Evolutionary conservation across 768 basidiomycete species (phyloP).

Genomic region (Amanita subjunquillea): DNA sequence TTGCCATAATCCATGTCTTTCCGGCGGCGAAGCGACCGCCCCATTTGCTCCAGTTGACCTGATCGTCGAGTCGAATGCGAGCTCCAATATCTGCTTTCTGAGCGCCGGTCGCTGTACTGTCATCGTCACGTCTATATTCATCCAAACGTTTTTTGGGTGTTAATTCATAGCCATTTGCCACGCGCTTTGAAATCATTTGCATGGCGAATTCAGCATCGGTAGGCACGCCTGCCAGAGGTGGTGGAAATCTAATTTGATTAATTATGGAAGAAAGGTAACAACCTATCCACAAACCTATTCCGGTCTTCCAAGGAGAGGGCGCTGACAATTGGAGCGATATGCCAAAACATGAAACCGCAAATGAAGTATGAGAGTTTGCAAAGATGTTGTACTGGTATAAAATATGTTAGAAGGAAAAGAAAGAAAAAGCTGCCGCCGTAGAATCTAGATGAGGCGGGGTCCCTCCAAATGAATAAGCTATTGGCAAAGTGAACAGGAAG

Average conservation of each 20-base stretch:
- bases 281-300: slow-evolving; percentile 25
- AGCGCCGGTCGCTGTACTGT: not conserved
- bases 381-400: slow-evolving; percentile 41
- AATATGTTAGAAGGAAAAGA: slow-evolving; percentile 26
- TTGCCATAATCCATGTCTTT: slow-evolving; percentile 28
- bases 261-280: not conserved
- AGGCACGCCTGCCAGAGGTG: slow-evolving; percentile 40
- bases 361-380: slow-evolving; percentile 35
- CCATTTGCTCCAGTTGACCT: slow-evolving; percentile 49
- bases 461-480: slow-evolving; percentile 64
- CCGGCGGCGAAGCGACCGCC: slow-evolving; percentile 34
- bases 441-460: slow-evolving; percentile 34
- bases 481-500: not conserved
- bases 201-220: slow-evolving; percentile 67
- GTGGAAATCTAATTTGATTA: slow-evolving; percentile 28
- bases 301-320: slow-evolving; percentile 37
- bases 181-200: slow-evolving; percentile 52
- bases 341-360: slow-evolving; percentile 53
- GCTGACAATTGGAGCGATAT: slow-evolving; percentile 43
- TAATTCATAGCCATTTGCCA: slow-evolving; percentile 43
- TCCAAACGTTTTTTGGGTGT: slow-evolving; percentile 14
- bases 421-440: slow-evolving; percentile 29
- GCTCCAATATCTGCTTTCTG: slow-evolving; percentile 9
- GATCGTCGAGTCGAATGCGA: not conserved
- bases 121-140: not conserved